phyloP scores from a whole-genome alignment of 352 stramenopile species.

The Aphanomyces astaci region DNA sequence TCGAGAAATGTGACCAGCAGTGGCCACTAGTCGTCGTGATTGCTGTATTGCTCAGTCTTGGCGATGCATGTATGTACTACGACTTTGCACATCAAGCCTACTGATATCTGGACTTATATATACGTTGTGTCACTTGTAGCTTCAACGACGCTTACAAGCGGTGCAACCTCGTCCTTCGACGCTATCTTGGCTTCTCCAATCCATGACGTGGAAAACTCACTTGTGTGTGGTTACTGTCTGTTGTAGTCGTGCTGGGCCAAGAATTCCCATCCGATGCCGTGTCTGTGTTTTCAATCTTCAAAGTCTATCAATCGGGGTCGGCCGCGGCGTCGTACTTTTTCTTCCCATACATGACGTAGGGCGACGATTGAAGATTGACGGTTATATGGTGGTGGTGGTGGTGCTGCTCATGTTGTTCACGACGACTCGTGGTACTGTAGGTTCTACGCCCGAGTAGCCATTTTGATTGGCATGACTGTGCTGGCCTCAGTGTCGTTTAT shows the following conservation, averaged over 20 bases:
- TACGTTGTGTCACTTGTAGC: constrained; percentile 7
- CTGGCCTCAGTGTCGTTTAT: not conserved
- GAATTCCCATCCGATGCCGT: constrained; percentile 15
- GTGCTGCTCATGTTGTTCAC: no score
- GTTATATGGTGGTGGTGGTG: no score
- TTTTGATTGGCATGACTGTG: not conserved
- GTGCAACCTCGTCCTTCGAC: no score
- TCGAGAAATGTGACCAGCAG: constrained; percentile 16
- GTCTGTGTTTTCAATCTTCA: constrained; percentile 15
- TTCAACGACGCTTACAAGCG: constrained; percentile 5
- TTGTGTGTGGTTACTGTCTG: no score
- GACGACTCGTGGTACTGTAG: no score
- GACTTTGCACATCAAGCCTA: no score
- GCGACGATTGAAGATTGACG: not conserved
- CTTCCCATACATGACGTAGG: constrained; percentile 7
- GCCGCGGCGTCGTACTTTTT: not conserved
- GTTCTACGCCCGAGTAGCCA: not conserved
- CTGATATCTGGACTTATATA: no score
- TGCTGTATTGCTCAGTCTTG: constrained; percentile 15
- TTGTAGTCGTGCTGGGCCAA: constrained; percentile 16
- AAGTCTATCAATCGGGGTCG: constrained; percentile 16
- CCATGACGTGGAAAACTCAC: no score
- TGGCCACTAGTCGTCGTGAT: constrained; percentile 7
- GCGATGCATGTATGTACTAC: constrained; percentile 21
- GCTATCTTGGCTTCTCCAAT: no score